Evolutionary conservation across 768 basidiomycete species (phyloP).

Genomic region (Daedaleopsis sinensis): DNA sequence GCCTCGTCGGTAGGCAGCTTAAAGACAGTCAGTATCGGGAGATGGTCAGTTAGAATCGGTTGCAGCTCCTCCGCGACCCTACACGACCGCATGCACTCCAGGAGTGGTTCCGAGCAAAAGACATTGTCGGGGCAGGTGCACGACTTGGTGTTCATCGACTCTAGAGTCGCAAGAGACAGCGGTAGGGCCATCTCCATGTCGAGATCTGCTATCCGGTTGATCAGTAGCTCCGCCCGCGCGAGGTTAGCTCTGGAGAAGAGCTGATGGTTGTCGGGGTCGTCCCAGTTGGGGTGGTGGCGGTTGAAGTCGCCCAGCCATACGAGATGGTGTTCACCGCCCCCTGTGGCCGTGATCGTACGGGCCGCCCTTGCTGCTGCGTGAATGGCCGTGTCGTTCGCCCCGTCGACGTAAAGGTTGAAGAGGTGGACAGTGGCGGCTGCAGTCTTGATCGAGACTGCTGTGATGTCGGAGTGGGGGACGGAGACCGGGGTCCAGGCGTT

Average conservation of each 20-base stretch:
- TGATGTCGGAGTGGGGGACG: slow-evolving; percentile 29
- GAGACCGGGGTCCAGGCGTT: slow-evolving; percentile 14
- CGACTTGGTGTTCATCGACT: slow-evolving; percentile 33
- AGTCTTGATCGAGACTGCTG: slow-evolving; percentile 29
- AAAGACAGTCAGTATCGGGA: slow-evolving; percentile 37
- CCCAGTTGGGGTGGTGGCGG: slow-evolving; percentile 44
- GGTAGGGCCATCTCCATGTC: slow-evolving; percentile 41
- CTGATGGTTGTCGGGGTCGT: slow-evolving; percentile 33
- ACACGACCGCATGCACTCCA: slow-evolving; percentile 32
- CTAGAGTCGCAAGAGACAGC: slow-evolving; percentile 37
- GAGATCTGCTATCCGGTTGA: slow-evolving; percentile 29
- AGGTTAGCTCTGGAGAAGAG: slow-evolving; percentile 39
- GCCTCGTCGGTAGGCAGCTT: slow-evolving; percentile 18
- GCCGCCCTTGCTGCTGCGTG: slow-evolving; percentile 5
- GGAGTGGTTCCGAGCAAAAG: slow-evolving; percentile 30
- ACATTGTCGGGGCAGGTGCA: slow-evolving; percentile 48
- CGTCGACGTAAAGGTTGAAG: slow-evolving; percentile 44
- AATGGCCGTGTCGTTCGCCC: slow-evolving; percentile 26
- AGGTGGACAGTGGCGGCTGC: slow-evolving; percentile 26
- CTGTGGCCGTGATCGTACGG: neutral
- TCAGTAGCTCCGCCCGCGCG: slow-evolving; percentile 26
- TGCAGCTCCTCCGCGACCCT: slow-evolving; percentile 15
- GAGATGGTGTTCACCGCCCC: slow-evolving; percentile 14
- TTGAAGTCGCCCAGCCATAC: slow-evolving; percentile 44
- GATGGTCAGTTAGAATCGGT: slow-evolving; percentile 41